Evolutionary conservation across 2,329 filamentous ascomycete species (phyloP).

Genomic region (Uncinocarpus reesii): DNA sequence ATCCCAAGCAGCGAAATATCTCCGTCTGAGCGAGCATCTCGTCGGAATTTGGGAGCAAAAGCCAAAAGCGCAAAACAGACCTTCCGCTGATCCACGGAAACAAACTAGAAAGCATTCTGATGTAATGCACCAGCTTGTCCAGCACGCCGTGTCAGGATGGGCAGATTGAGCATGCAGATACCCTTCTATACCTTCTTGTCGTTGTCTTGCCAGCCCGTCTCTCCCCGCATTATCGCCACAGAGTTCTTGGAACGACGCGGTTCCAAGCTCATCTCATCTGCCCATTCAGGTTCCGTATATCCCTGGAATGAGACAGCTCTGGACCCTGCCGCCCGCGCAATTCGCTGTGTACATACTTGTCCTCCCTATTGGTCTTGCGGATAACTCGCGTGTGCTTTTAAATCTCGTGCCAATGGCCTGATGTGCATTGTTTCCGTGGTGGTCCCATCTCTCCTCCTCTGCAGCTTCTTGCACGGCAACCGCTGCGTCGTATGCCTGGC

Average conservation of each 20-base stretch:
- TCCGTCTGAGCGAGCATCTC: background rate
- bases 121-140: too few relatives aligned
- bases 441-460: conserved; percentile 4
- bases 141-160: background rate
- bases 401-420: background rate
- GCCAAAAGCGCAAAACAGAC: too few relatives aligned
- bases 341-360: too few relatives aligned
- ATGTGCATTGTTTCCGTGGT: conserved; percentile 3
- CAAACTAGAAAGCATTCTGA: too few relatives aligned
- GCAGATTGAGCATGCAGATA: too few relatives aligned
- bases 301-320: background rate
- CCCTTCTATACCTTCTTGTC: too few relatives aligned
- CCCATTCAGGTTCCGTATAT: background rate
- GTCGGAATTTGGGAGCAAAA: background rate
- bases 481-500: too few relatives aligned
- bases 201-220: background rate
- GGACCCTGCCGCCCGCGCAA: background rate
- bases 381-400: background rate
- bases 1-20: conserved; percentile 4
- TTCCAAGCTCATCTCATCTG: too few relatives aligned
- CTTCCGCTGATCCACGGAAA: background rate
- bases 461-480: too few relatives aligned
- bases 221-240: conserved; percentile 4
- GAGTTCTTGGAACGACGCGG: background rate
- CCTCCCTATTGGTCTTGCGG: too few relatives aligned